A percentile compares a stretch with the other conserved stretches of the same genome.
Evolutionary conservation across 768 basidiomycete genomes (phyloP).

Genomic region (Termitomyces sp.): DNA sequence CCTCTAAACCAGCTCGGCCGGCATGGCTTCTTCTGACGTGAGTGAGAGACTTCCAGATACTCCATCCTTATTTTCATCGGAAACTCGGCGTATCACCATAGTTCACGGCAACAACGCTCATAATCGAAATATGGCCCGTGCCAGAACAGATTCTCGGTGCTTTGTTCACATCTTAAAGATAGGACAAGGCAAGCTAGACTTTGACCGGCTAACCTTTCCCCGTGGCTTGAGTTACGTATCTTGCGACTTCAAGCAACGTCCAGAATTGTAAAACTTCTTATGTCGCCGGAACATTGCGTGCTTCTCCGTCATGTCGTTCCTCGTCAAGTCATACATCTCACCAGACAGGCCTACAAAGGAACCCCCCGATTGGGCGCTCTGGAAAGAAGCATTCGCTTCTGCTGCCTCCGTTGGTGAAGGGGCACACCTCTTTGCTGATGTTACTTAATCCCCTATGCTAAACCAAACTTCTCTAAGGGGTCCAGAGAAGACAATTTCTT

Average conservation of each 20-base stretch:
- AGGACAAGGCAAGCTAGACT: background rate
- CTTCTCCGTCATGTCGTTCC: conserved; percentile 9
- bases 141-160: background rate
- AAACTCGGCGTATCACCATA: background rate
- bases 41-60: background rate
- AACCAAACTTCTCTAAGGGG: conserved; percentile 3
- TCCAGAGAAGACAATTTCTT: background rate
- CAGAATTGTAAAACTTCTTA: conserved; percentile 4
- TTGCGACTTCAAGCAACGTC: background rate
- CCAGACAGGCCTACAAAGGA: conserved; percentile 1
- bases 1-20: conserved; percentile 6
- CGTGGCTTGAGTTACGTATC: conserved; percentile 5
- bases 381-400: conserved; percentile 7
- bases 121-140: background rate
- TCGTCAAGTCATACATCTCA: conserved; percentile 1
- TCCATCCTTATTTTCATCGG: background rate
- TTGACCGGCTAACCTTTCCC: background rate
- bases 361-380: conserved; percentile 6
- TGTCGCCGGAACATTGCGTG: conserved; percentile 7
- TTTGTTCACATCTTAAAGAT: background rate
- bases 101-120: background rate
- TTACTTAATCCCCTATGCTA: background rate
- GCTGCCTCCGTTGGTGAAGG: conserved; percentile 7
- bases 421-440: background rate
- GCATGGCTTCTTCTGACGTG: conserved; percentile 5